Evolutionary conservation across 805 yeast species (phyloP).

Genomic region (Candida boidinii): DNA sequence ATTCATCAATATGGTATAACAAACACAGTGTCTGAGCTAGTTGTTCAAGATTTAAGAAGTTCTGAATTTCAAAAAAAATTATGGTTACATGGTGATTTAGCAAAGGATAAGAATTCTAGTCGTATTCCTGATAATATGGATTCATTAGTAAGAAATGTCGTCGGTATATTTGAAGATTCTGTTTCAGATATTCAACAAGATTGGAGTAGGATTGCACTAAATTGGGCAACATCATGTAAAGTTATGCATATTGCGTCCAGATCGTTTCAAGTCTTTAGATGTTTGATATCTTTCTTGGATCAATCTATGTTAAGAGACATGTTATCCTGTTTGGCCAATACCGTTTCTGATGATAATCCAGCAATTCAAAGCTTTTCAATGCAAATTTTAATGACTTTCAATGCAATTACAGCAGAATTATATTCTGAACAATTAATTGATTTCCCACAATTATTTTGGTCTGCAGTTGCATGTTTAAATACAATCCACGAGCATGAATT

Average conservation of each 20-base stretch:
- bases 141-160: conserved; percentile 50
- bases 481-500: conserved; percentile 92
- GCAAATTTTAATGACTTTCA: conserved; percentile 94
- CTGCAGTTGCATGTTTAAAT: conserved; percentile 81
- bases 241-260: conserved; percentile 96
- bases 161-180: conserved; percentile 44
- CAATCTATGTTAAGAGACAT: conserved; percentile 86
- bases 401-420: conserved; percentile 83
- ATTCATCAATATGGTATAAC: conserved; percentile 53
- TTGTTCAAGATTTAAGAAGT: conserved; percentile 49
- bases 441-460: conserved; percentile 94
- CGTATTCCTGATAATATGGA: conserved; percentile 86
- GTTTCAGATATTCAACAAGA: conserved; percentile 53
- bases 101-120: conserved; percentile 68
- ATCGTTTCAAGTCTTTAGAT: conserved; percentile 87
- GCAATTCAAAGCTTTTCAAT: conserved; percentile 96
- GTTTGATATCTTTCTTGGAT: conserved; percentile 72
- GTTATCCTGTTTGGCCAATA: conserved; percentile 87
- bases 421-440: conserved; percentile 71
- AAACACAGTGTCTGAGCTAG: conserved; percentile 42
- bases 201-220: conserved; percentile 78
- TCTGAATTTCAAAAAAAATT: conserved; percentile 39
- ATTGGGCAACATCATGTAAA: conserved; percentile 97
- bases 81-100: conserved; percentile 86
- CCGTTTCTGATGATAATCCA: conserved; percentile 78